These are phyloP conservation scores for Rosa rugosa DNA, from an alignment of 306 rosid genomes.

Conservation along the genomic window DNA sequence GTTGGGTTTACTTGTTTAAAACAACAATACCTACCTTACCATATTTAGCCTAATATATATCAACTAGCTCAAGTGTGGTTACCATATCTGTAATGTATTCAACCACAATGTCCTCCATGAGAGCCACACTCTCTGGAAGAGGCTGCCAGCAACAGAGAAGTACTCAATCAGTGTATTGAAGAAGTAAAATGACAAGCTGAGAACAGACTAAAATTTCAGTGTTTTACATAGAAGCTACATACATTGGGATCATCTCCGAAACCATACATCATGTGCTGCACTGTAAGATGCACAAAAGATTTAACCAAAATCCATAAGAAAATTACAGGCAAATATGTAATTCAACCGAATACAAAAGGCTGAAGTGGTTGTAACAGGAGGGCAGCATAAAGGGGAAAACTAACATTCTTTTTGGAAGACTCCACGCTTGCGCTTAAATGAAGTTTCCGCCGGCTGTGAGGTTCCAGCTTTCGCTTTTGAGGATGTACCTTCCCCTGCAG, in stretches of 20 bases:
- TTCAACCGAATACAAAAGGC: not conserved
- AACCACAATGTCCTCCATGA: constrained; percentile 47
- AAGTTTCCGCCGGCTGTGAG: constrained; percentile 77
- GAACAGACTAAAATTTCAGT: not conserved
- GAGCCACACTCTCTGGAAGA: constrained; percentile 8
- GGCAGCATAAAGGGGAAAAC: not conserved
- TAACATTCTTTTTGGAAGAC: constrained; percentile 84
- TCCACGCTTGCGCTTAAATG: constrained; percentile 82
- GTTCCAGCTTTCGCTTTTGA: constrained; percentile 68
- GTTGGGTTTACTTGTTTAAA: constrained; percentile 17
- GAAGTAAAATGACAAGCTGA: not conserved
- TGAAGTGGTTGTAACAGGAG: not conserved
- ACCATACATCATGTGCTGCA: constrained; percentile 99
- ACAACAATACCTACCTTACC: not conserved
- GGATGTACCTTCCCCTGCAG: constrained; percentile 55
- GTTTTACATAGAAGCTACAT: constrained; percentile 24
- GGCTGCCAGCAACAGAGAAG: constrained; percentile 4
- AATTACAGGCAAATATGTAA: constrained; percentile 1
- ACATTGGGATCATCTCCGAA: constrained; percentile 93
- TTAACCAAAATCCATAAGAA: not conserved
- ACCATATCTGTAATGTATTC: constrained; percentile 89
- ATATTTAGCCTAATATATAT: not conserved
- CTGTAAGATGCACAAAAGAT: constrained; percentile 28
- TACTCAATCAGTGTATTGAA: not conserved
- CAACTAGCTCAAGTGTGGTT: constrained; percentile 5